Evolutionary conservation across 2,329 filamentous ascomycete species (phyloP), one percentile per base, ranked within the genome.

Genomic region (Mollisia scopiformis): DNA sequence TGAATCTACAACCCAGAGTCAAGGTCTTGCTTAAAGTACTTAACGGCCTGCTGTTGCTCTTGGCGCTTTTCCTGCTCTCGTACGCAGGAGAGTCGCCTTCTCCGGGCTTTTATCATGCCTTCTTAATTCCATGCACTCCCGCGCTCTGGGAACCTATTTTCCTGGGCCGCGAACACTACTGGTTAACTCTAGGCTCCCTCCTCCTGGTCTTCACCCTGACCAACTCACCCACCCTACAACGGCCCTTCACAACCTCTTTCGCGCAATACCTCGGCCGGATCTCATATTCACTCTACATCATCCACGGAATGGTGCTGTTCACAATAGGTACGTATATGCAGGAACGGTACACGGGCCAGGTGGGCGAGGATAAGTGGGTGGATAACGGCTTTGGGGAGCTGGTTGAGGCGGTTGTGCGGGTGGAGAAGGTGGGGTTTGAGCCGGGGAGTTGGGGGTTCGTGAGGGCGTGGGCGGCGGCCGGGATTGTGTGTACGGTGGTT

Each of bases 261-360:
- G 78, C 80, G 21, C 82, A 83, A 65, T 86, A 85, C 68, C 78
- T 82, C 23, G 83, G 80, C 11, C 76, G 79, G 31, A 79, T 85
- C 64, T 83, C 80, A 59, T 86, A 81, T 62, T 79, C 82, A 2
- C 75, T 85, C 7, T 85, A 86, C 23, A 76, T 74, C 21, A 50
- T 57, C 13, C 50, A 60, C n/a, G 50, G 55, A n/a, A 52, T 55
- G 33, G 47, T 55, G n/a, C 30, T 50, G 5, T 59, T 55, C 27
- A 59, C 51, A 2, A 1, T 55, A 2, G 57, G 57, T 1, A 59
- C 37, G 19, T 16, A 19, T 7, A 33, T 58, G 39, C 49, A 47
- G 28, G 49, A 58, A 8, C 7, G 10, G 6, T 58, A 50, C 49
- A 58, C 49, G 4, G 57, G 49, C 5, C 23, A 33, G 21, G 49